These are phyloP conservation scores for Ajuga reptans DNA, from an alignment of 305 asterid genomes.

Conservation along the genomic window DNA sequence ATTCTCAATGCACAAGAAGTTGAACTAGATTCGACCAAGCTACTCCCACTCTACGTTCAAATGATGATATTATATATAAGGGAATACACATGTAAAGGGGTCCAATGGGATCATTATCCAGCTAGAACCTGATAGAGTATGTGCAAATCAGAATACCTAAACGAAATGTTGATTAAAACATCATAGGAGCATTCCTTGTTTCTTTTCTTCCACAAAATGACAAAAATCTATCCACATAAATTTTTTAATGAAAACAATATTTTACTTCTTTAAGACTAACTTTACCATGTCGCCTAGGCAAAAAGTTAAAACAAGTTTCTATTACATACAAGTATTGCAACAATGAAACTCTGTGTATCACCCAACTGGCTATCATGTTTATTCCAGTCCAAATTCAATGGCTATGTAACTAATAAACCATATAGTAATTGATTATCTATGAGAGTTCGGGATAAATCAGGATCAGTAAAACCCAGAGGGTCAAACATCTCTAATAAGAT, in stretches of 20 bases:
- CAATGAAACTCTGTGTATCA: constrained; percentile 11
- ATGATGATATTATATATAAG: too few species aligned
- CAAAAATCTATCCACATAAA: too few species aligned
- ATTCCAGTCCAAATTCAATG: constrained; percentile 1
- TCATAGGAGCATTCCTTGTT: too few species aligned
- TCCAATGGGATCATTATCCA: too few species aligned
- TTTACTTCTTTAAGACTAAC: background rate
- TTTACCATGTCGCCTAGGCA: background rate
- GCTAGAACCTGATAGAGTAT: too few species aligned
- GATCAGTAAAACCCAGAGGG: background rate
- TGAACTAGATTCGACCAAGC: background rate
- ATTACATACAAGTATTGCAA: constrained; percentile 14
- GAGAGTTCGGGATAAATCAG: background rate
- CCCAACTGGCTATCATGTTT: background rate
- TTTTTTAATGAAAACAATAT: background rate
- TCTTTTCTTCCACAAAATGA: too few species aligned
- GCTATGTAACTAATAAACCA: constrained; percentile 9
- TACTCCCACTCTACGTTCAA: too few species aligned
- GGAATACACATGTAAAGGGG: too few species aligned
- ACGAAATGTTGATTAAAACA: too few species aligned
- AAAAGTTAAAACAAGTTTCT: background rate
- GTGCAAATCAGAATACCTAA: too few species aligned
- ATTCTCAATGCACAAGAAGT: background rate
- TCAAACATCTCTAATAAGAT: background rate
- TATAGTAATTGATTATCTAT: constrained; percentile 9